These are phyloP conservation scores for Schoenoplectus tabernaemontani DNA, from an alignment of 202 grass and related monocot genomes.

Conservation along the genomic window DNA sequence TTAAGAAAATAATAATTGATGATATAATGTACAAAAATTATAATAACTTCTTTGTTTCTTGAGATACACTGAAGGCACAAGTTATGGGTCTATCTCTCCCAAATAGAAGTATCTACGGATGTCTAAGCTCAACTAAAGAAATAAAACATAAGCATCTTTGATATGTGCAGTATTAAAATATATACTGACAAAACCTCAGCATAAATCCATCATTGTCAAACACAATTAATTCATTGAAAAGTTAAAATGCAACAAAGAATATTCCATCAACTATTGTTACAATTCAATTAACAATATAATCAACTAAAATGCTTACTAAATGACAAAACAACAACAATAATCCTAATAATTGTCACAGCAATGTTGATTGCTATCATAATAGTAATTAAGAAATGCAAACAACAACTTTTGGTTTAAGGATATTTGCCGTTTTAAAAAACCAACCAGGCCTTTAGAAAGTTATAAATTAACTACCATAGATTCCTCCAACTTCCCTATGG, in stretches of 20 bases:
- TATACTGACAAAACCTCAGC: neutral
- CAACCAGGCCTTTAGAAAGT: neutral
- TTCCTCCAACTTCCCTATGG: neutral
- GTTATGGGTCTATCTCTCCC: neutral
- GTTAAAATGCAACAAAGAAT: neutral
- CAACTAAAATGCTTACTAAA: neutral
- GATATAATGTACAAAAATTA: neutral
- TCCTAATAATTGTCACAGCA: neutral
- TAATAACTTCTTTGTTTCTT: neutral
- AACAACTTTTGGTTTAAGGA: neutral
- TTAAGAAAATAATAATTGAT: too few species aligned
- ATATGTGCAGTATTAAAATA: constrained; percentile 1
- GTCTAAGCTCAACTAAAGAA: neutral
- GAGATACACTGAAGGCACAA: neutral
- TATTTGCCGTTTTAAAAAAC: neutral
- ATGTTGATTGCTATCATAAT: neutral
- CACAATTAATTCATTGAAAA: neutral
- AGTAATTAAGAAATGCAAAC: constrained; percentile 1
- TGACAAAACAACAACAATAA: neutral
- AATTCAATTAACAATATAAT: neutral
- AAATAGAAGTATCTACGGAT: neutral
- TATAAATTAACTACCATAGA: neutral
- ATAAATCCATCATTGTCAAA: neutral
- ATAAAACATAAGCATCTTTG: neutral
- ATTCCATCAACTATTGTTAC: neutral